Evolutionary conservation across 108 stramenopile species (phyloP), one percentile per base, ranked within the genome.

Genomic region (Licmophora abbreviata): DNA sequence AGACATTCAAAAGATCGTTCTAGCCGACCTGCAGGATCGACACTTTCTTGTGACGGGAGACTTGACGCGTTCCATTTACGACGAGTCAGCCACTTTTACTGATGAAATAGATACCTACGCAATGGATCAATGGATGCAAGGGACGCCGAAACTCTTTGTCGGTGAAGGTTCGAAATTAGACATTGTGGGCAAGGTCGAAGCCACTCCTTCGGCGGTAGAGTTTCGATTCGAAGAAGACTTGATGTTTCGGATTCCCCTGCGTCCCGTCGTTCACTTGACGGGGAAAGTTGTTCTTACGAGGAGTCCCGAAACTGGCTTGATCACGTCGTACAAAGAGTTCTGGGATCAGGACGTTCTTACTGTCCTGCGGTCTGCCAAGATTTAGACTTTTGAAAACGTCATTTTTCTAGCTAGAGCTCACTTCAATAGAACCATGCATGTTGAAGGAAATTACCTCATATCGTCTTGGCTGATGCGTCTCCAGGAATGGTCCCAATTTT

Each of bases 61-160:
- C 34, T 62, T 93, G 23, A 88, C 86, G 3, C 69, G 84, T 24
- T 61, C 67, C n/a, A 50, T 93, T 21, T 93, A 93, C 54, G 82
- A 78, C 23, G 84, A 88, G 60, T 68, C 71, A 2, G 77, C 80
- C 10, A 78, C 66, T 9, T 93, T 93, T 53, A 84, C 79, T 0
- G 91, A 93, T 56, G 91, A 93, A 62, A 93, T 93, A 50, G 91
- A 93, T 58, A 80, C 79, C 0, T 93, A 93, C 60, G 50, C 62
- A 25, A 51, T 91, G 66, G 78, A 86, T 42, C 65, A 86, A 48
- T 91, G 89, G 85, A 77, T 93, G 26, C 66, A 63, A 35, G 91
- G 91, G 1, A 93, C 91, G 1, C 58, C 76, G 54, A 63, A 69
- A 40, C 62, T 93, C 7, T 93, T 93, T 64, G 81, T 86, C 5